phyloP scores from a whole-genome alignment of 1,284 basidiomycete genomes.

The Papiliotrema fonsecae region DNA sequence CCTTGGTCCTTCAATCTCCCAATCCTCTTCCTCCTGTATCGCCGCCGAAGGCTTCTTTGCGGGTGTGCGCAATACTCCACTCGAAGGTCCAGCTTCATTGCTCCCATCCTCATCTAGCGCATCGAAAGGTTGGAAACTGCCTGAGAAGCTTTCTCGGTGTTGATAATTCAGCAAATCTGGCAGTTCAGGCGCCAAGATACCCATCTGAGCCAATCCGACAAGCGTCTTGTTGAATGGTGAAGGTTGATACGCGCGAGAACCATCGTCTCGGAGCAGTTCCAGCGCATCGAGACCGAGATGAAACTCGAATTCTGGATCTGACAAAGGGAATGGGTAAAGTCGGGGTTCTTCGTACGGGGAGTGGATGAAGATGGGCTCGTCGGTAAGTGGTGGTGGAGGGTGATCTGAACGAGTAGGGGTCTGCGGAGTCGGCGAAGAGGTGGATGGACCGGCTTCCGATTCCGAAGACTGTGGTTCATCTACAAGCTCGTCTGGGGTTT shows the following conservation, averaged over 20 bases:
- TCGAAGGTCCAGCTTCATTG: background rate
- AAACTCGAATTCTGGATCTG: constrained; percentile 38
- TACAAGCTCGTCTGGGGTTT: background rate
- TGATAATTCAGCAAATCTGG: constrained; percentile 15
- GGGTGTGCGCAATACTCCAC: background rate
- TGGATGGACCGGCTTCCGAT: constrained; percentile 38
- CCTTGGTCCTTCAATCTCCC: constrained; percentile 55
- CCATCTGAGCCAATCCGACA: constrained; percentile 30
- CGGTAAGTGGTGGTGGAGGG: constrained; percentile 23
- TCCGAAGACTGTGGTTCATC: constrained; percentile 20
- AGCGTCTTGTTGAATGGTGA: constrained; percentile 35
- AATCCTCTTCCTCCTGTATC: constrained; percentile 52
- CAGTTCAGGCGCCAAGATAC: constrained; percentile 24
- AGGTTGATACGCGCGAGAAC: constrained; percentile 29
- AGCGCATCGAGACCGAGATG: constrained; percentile 26
- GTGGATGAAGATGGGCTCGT: constrained; percentile 28
- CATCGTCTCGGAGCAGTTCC: constrained; percentile 20
- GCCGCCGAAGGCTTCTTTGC: background rate
- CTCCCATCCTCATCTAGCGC: constrained; percentile 1
- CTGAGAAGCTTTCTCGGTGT: constrained; percentile 8
- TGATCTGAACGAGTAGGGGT: constrained; percentile 21
- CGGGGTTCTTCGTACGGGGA: constrained; percentile 32
- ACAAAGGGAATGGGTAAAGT: constrained; percentile 25
- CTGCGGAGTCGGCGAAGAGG: constrained; percentile 28
- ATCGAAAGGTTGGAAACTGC: constrained; percentile 29